phyloP scores from a whole-genome alignment of 2,329 filamentous ascomycete species.

The Pseudopyricularia javanii region DNA sequence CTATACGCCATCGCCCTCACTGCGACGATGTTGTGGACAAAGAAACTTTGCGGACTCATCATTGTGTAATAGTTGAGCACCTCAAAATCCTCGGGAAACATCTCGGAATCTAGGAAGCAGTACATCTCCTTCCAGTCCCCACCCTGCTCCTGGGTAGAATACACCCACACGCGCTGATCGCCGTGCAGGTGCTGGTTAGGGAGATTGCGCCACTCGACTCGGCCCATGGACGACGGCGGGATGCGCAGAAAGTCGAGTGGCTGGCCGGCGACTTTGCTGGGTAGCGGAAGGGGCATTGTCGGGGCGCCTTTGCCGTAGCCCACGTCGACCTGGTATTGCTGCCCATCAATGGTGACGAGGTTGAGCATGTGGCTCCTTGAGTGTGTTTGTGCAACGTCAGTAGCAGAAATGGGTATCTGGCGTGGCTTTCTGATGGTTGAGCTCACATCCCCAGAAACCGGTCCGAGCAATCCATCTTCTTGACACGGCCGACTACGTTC shows the following conservation, averaged over 20 bases:
- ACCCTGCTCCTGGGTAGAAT: conserved; percentile 11
- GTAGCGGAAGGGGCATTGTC: conserved; percentile 18
- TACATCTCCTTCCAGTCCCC: conserved; percentile 32
- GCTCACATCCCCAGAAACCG: conserved; percentile 15
- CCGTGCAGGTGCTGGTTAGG: conserved; percentile 11
- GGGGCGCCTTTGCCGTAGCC: conserved; percentile 42
- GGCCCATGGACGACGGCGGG: neutral
- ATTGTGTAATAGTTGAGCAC: conserved; percentile 30
- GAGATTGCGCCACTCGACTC: neutral
- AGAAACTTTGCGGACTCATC: conserved; percentile 21
- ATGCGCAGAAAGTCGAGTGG: neutral
- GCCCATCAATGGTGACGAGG: conserved; percentile 38
- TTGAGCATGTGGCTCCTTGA: conserved; percentile 50
- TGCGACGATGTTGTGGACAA: conserved; percentile 23
- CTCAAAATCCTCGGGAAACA: conserved; percentile 31
- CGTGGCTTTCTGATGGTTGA: conserved; percentile 8
- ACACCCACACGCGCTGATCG: conserved; percentile 27
- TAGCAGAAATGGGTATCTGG: neutral
- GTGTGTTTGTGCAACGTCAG: conserved; percentile 9
- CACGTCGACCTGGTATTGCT: conserved; percentile 41
- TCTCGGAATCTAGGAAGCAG: conserved; percentile 37
- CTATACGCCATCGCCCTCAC: conserved; percentile 12
- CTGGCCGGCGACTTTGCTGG: neutral
- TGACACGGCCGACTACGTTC: conserved; percentile 7
- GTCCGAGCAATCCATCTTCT: neutral